These are phyloP conservation scores for Haplosporangium sp. DNA, from an alignment of 371 early-diverging fungal genomes.

Conservation along the genomic window DNA sequence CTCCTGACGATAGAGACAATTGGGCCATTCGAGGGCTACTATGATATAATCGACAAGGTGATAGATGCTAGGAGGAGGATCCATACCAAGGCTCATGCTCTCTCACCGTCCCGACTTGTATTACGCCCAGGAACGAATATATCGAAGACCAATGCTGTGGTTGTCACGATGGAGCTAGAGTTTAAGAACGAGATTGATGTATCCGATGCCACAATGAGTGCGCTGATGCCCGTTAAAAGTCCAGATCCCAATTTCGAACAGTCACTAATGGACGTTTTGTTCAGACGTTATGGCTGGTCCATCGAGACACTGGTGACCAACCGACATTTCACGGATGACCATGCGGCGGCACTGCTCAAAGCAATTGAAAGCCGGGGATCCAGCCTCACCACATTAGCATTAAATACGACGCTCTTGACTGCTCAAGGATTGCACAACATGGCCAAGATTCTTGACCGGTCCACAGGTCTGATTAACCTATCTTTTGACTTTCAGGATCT, in stretches of 20 bases:
- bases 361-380: constrained; percentile 1
- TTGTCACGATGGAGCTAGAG: too few species aligned
- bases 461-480: not conserved
- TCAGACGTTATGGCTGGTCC: constrained; percentile 7
- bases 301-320: constrained; percentile 2
- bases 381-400: constrained; percentile 2
- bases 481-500: not conserved
- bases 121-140: too few species aligned
- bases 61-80: too few species aligned
- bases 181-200: too few species aligned
- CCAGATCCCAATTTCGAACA: not conserved
- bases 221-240: not conserved
- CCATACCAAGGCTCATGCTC: too few species aligned
- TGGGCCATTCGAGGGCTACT: too few species aligned
- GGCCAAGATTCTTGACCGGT: not conserved
- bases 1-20: too few species aligned
- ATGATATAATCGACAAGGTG: too few species aligned
- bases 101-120: too few species aligned
- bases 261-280: not conserved
- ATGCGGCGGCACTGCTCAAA: not conserved
- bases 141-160: too few species aligned
- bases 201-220: too few species aligned
- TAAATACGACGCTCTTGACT: not conserved
- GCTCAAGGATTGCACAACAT: not conserved
- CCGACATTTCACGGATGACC: constrained; percentile 5